Conservation (phyloP, 148 eudicot genomes). For the Fallopia convolvulus region DNA sequence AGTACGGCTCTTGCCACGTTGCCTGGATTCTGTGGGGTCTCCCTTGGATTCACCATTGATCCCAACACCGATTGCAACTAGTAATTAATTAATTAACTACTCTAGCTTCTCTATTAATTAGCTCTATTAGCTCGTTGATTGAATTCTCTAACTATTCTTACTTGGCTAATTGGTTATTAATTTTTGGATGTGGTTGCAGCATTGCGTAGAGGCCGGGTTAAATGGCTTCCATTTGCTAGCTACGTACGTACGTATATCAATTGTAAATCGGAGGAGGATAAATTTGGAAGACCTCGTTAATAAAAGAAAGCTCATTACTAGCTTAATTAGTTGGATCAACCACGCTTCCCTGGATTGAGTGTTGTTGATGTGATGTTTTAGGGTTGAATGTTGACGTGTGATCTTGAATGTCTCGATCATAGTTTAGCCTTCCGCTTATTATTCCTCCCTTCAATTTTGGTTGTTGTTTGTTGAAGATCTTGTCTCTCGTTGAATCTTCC, state of each 20-base stretch:
- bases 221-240: not conserved
- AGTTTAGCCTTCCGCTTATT: too few species aligned
- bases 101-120: not conserved
- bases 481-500: too few species aligned
- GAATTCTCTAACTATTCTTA: not conserved
- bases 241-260: too few species aligned
- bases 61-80: slow-evolving; percentile 63
- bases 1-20: slow-evolving; percentile 74
- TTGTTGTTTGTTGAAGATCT: too few species aligned
- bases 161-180: not conserved
- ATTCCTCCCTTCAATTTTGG: too few species aligned
- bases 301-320: not conserved
- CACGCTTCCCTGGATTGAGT: not conserved
- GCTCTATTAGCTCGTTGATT: not conserved
- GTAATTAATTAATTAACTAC: slow-evolving; percentile 19
- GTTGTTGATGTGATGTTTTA: not conserved
- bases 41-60: slow-evolving; percentile 76
- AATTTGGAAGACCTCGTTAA: not conserved
- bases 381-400: not conserved
- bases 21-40: slow-evolving; percentile 87
- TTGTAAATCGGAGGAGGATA: not conserved
- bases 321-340: not conserved
- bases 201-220: not conserved
- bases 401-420: not conserved
- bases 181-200: not conserved